Evolutionary conservation across 1,284 basidiomycete species (phyloP).

Genomic region (Puccinia coronata): DNA sequence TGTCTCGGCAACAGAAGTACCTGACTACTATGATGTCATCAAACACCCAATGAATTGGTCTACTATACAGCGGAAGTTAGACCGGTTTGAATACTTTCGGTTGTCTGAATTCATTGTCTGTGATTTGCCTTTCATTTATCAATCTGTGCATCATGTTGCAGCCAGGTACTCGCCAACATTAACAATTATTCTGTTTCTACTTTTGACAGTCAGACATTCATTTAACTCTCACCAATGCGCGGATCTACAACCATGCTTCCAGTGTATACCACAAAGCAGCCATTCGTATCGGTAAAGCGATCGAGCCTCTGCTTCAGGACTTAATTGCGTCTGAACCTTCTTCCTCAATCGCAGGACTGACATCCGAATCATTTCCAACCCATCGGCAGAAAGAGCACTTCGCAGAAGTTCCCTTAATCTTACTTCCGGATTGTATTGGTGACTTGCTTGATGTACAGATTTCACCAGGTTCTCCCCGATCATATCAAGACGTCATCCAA

Average conservation of each 20-base stretch:
- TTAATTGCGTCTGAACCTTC: constrained; percentile 58
- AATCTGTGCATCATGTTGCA: constrained; percentile 6
- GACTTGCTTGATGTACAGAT: constrained; percentile 14
- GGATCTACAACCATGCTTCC: constrained; percentile 78
- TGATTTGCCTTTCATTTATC: constrained; percentile 22
- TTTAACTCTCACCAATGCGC: constrained; percentile 82
- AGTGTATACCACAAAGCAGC: constrained; percentile 75
- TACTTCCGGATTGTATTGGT: constrained; percentile 32
- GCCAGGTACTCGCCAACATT: constrained; percentile 64
- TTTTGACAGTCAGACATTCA: constrained; percentile 71
- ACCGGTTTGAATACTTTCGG: constrained; percentile 75
- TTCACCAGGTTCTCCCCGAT: background rate
- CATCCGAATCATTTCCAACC: constrained; percentile 29
- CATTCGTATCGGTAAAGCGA: constrained; percentile 67
- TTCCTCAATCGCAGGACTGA: constrained; percentile 36
- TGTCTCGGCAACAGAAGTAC: constrained; percentile 75
- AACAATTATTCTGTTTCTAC: constrained; percentile 19
- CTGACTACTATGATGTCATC: constrained; percentile 88
- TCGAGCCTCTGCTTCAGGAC: constrained; percentile 62
- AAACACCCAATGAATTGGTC: constrained; percentile 87
- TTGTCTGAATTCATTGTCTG: constrained; percentile 66
- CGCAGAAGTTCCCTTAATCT: constrained; percentile 16
- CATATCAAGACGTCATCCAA: constrained; percentile 40
- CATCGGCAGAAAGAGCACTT: constrained; percentile 37
- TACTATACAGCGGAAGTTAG: constrained; percentile 75